A percentile compares a stretch with the other conserved stretches of the same genome.
Evolutionary conservation across 2,329 filamentous ascomycete genomes (phyloP).

Genomic region (Curvularia spicifera): DNA sequence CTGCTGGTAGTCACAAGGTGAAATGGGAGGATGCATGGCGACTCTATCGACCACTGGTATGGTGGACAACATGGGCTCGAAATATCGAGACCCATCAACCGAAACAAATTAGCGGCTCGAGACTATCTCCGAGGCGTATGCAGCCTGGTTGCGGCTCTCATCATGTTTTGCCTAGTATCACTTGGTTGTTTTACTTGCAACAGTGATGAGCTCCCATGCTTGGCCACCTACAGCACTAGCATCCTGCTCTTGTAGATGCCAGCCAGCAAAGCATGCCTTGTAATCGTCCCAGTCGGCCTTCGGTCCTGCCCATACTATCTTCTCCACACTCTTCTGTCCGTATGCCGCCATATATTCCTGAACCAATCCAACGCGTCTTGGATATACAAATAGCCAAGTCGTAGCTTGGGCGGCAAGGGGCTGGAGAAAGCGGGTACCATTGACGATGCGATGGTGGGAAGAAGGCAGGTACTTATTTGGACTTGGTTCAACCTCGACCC

Average conservation of each 20-base stretch:
- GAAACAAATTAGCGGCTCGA: too few species aligned
- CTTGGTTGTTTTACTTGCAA: constrained; percentile 19
- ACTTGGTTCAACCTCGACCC: constrained; percentile 57
- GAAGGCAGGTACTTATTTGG: constrained; percentile 56
- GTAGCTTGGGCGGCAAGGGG: constrained; percentile 51
- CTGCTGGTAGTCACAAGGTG: too few species aligned
- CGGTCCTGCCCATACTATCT: constrained; percentile 54
- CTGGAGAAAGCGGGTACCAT: constrained; percentile 54
- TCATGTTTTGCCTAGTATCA: not conserved
- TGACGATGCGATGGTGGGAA: constrained; percentile 52
- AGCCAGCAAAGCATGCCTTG: constrained; percentile 31
- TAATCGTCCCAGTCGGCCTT: constrained; percentile 52
- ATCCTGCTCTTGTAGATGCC: constrained; percentile 27
- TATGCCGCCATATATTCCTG: constrained; percentile 52
- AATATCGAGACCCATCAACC: too few species aligned
- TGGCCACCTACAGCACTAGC: constrained; percentile 41
- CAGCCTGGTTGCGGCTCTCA: not conserved
- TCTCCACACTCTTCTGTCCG: constrained; percentile 38
- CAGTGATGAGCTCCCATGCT: constrained; percentile 44
- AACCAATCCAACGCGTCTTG: constrained; percentile 56
- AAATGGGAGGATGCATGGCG: too few species aligned
- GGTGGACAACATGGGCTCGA: too few species aligned
- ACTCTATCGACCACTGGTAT: too few species aligned
- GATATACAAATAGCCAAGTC: constrained; percentile 63
- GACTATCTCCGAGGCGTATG: too few species aligned